Conservation (phyloP, 306 rosid species). For the Macrotyloma uniflorum region DNA sequence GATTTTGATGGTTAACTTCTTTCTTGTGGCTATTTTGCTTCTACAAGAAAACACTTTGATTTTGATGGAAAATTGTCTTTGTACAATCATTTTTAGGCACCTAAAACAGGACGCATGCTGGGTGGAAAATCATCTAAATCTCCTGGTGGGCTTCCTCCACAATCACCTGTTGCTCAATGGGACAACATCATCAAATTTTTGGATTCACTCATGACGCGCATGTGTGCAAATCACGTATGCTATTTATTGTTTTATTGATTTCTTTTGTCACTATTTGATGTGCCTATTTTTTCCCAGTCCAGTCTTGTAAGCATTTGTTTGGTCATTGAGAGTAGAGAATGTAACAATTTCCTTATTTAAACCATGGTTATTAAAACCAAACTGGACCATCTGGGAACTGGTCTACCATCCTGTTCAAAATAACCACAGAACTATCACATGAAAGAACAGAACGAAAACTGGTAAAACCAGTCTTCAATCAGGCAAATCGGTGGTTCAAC, state of each 20-base stretch:
- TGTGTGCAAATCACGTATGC: conserved; percentile 74
- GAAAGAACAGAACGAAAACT: neutral
- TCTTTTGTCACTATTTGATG: conserved; percentile 14
- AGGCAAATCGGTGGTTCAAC: neutral
- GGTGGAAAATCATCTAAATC: conserved; percentile 79
- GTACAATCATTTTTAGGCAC: too few relatives aligned
- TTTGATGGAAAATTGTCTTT: too few relatives aligned
- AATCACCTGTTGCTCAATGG: conserved; percentile 73
- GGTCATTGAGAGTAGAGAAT: too few relatives aligned
- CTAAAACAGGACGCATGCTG: conserved; percentile 71
- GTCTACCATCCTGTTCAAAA: neutral
- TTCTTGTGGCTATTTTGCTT: neutral
- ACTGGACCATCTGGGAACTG: neutral
- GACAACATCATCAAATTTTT: conserved; percentile 81
- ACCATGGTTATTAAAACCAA: too few relatives aligned
- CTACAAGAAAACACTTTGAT: too few relatives aligned
- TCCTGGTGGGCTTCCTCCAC: conserved; percentile 69
- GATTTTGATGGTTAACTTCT: neutral
- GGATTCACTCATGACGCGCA: conserved; percentile 76
- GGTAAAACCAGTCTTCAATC: neutral
- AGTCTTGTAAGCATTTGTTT: neutral
- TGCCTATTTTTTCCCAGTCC: neutral
- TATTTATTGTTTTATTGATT: neutral
- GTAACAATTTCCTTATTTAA: too few relatives aligned
- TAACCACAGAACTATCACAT: neutral